Conservation (phyloP, 805 yeast species). For the Kodamaea kaohsiungensis region DNA sequence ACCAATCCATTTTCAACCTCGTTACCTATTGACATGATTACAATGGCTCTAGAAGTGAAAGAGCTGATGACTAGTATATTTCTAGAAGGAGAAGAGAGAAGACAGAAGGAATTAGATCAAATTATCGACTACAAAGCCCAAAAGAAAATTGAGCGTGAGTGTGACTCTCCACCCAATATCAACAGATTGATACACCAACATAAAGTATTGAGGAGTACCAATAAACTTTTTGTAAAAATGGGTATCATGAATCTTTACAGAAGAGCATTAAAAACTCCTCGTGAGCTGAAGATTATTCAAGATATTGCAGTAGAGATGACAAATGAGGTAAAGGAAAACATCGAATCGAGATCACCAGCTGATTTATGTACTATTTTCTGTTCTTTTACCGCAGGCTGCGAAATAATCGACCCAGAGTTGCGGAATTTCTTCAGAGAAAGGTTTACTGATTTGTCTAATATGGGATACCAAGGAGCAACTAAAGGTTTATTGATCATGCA, state of each 20-base stretch:
- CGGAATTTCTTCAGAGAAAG: constrained; percentile 41
- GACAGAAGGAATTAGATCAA: constrained; percentile 24
- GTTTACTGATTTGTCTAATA: constrained; percentile 40
- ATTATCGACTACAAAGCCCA: constrained; percentile 16
- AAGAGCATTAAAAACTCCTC: constrained; percentile 51
- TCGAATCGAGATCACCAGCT: constrained; percentile 49
- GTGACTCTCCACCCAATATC: constrained; percentile 18
- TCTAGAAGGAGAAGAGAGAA: constrained; percentile 28
- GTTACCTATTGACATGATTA: constrained; percentile 22
- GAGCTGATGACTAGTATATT: constrained; percentile 20
- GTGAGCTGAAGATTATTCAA: constrained; percentile 48
- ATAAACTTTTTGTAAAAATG: constrained; percentile 51
- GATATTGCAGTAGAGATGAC: constrained; percentile 45
- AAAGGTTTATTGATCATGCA: constrained; percentile 50
- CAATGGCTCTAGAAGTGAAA: constrained; percentile 41
- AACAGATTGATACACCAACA: constrained; percentile 30
- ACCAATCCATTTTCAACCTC: not conserved
- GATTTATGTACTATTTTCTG: constrained; percentile 59
- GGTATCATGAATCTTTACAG: constrained; percentile 59
- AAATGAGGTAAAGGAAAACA: constrained; percentile 33
- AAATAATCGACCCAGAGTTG: constrained; percentile 39
- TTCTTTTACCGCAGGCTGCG: constrained; percentile 60
- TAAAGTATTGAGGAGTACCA: constrained; percentile 45
- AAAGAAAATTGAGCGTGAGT: not conserved
- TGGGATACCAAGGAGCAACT: constrained; percentile 42